Evolutionary conservation across 2,329 filamentous ascomycete genomes (phyloP).

Genomic region (Hymenoscyphus linearis): DNA sequence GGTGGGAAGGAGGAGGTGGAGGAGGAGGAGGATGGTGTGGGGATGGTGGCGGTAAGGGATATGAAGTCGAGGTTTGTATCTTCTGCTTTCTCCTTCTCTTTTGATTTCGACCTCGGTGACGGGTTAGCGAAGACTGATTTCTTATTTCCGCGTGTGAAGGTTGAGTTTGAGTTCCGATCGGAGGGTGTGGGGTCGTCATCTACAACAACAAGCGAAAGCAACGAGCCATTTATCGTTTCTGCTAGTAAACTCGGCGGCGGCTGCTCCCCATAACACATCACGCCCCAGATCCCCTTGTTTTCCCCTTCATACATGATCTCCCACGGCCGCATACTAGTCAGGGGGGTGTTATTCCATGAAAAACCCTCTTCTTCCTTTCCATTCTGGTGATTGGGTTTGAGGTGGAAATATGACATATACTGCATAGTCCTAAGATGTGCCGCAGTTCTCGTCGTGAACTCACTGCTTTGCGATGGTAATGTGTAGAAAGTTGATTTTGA

Average conservation of each 20-base stretch:
- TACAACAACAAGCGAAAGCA: conserved; percentile 60
- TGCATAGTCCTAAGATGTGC: conserved; percentile 69
- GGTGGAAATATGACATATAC: conserved; percentile 74
- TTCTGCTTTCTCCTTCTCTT: background rate
- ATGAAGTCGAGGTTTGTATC: background rate
- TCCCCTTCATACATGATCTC: conserved; percentile 53
- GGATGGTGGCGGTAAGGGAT: background rate
- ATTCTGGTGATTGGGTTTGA: conserved; percentile 20
- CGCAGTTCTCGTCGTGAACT: conserved; percentile 52
- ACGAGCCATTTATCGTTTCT: conserved; percentile 64
- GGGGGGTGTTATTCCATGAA: conserved; percentile 46
- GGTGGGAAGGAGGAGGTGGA: background rate
- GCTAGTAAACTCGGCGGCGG: conserved; percentile 52
- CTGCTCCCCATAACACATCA: conserved; percentile 64
- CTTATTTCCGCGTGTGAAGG: too few relatives aligned
- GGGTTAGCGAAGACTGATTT: too few relatives aligned
- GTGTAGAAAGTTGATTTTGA: conserved; percentile 42
- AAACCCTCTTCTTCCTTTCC: conserved; percentile 17
- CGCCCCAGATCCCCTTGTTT: conserved; percentile 52
- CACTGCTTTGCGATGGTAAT: conserved; percentile 55
- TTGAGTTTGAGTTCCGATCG: conserved; percentile 23
- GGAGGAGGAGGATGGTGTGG: background rate
- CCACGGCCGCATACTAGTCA: conserved; percentile 55
- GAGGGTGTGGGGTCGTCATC: conserved; percentile 49
- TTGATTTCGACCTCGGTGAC: background rate